phyloP scores from a whole-genome alignment of 1,139 yeast genomes.

The Blastobotrys malaysiensis region DNA sequence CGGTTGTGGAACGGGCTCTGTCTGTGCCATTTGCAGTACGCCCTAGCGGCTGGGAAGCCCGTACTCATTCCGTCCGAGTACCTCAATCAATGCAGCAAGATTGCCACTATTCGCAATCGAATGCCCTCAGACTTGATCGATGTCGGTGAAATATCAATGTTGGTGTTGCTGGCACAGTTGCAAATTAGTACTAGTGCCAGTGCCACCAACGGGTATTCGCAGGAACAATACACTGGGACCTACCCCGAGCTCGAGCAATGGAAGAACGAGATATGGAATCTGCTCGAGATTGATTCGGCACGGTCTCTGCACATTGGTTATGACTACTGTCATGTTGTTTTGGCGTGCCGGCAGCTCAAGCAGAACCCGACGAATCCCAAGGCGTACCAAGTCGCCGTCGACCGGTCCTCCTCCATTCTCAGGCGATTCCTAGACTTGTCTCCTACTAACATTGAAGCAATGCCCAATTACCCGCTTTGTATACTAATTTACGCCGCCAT shows the following conservation, averaged over 20 bases:
- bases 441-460: conserved; percentile 43
- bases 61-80: conserved; percentile 36
- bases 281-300: conserved; percentile 4
- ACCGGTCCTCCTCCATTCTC: conserved; percentile 40
- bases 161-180: background rate
- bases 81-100: conserved; percentile 35
- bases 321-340: conserved; percentile 10
- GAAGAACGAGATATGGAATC: conserved; percentile 3
- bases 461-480: conserved; percentile 46
- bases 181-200: background rate
- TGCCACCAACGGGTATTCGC: background rate
- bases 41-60: conserved; percentile 45
- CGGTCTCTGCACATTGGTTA: conserved; percentile 3
- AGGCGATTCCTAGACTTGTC: conserved; percentile 41
- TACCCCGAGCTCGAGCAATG: conserved; percentile 8
- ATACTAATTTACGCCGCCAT: conserved; percentile 49
- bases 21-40: conserved; percentile 44
- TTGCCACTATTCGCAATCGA: conserved; percentile 1
- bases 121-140: background rate
- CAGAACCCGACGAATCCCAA: background rate
- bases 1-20: conserved; percentile 47
- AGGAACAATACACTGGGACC: background rate
- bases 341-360: conserved; percentile 3
- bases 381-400: conserved; percentile 10
- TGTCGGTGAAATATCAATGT: background rate